These are phyloP conservation scores for Hippophae tibetana DNA, from an alignment of 306 rosid species.

Conservation along the genomic window DNA sequence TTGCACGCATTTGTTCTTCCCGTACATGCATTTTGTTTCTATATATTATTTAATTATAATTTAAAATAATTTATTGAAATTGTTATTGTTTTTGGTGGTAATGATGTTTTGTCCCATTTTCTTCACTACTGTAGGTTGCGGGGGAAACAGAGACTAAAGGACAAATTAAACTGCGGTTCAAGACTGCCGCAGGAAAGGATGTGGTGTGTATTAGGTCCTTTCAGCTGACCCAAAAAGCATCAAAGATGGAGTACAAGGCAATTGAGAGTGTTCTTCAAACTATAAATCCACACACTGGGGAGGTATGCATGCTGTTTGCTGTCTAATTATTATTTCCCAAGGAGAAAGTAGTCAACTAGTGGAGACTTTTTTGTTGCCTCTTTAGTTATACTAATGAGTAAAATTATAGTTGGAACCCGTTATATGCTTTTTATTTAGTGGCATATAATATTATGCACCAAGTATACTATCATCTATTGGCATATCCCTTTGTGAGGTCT, in stretches of 20 bases:
- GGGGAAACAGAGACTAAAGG: conserved; percentile 97
- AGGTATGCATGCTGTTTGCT: conserved; percentile 27
- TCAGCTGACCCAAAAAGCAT: conserved; percentile 88
- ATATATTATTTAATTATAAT: too few species aligned
- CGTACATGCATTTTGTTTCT: too few species aligned
- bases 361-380: background rate
- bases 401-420: conserved; percentile 2
- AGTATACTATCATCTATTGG: background rate
- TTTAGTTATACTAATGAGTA: background rate
- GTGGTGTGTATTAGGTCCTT: conserved; percentile 86
- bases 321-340: background rate
- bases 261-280: conserved; percentile 97
- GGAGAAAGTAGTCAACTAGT: background rate
- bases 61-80: background rate
- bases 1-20: background rate
- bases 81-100: background rate
- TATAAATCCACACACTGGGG: conserved; percentile 83
- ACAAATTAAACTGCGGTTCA: conserved; percentile 87
- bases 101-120: background rate
- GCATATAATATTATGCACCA: background rate
- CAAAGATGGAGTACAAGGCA: conserved; percentile 93
- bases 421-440: background rate
- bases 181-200: conserved; percentile 80
- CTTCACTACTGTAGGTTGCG: conserved; percentile 40
- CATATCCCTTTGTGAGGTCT: background rate